Conservation (phyloP, 2,329 filamentous ascomycete species). For the Colletotrichum camelliae region DNA sequence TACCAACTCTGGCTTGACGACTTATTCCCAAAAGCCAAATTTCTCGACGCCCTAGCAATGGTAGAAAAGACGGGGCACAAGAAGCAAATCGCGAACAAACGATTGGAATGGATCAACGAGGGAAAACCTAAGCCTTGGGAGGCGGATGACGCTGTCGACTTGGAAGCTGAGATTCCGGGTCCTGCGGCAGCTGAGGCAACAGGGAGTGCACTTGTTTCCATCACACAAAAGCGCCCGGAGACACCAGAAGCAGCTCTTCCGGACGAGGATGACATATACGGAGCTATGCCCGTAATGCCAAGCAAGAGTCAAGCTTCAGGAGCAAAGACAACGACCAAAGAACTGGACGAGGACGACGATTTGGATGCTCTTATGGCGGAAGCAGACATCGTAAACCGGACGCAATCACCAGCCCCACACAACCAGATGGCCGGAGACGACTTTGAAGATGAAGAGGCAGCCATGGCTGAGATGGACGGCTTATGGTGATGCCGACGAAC, state of each 20-base stretch:
- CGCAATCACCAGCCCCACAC: conserved; percentile 17
- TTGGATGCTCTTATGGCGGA: conserved; percentile 50
- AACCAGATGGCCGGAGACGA: conserved; percentile 32
- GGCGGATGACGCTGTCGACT: conserved; percentile 28
- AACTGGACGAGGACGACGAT: conserved; percentile 35
- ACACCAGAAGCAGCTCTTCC: conserved; percentile 38
- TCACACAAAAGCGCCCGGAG: conserved; percentile 36
- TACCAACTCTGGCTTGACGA: conserved; percentile 98
- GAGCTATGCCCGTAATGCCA: conserved; percentile 50
- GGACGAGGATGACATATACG: conserved; percentile 61
- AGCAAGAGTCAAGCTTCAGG: neutral
- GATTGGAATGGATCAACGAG: conserved; percentile 86
- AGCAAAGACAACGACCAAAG: neutral
- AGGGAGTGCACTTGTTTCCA: conserved; percentile 35
- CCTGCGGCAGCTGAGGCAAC: conserved; percentile 27
- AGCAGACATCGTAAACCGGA: conserved; percentile 33
- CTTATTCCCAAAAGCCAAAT: conserved; percentile 92
- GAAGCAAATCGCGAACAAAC: conserved; percentile 74
- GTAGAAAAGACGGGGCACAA: conserved; percentile 94
- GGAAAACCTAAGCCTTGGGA: conserved; percentile 56
- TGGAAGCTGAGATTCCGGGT: conserved; percentile 28
- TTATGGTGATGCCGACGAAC: conserved; percentile 45
- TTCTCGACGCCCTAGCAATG: conserved; percentile 86
- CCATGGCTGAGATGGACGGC: conserved; percentile 68
- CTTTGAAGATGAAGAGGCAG: conserved; percentile 70